These are phyloP conservation scores for Byssoonygena ceratinophila DNA, from an alignment of 2,329 filamentous ascomycete genomes.

Conservation along the genomic window DNA sequence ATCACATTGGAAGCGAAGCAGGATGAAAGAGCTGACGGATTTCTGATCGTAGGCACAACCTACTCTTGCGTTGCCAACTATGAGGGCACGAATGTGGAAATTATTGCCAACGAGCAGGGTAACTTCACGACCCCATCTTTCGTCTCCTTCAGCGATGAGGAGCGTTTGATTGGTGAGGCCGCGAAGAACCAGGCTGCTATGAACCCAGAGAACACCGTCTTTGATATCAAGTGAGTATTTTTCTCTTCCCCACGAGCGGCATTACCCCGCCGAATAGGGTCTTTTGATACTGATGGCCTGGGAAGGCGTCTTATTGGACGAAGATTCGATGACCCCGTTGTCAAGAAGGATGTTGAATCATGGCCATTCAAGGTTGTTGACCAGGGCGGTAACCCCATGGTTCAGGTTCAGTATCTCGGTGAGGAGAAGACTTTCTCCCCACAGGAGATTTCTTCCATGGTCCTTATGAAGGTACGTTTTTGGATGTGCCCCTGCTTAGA, in stretches of 20 bases:
- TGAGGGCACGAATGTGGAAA: conserved; percentile 98
- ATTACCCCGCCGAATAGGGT: neutral
- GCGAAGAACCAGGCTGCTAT: conserved; percentile 99
- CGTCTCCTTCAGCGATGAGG: conserved; percentile 97
- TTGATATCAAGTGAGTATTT: conserved; percentile 84
- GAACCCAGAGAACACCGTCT: conserved; percentile 97
- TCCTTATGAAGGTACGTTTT: conserved; percentile 75
- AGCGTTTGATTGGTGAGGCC: conserved; percentile 97
- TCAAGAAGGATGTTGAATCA: conserved; percentile 97
- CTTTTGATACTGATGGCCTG: conserved; percentile 4
- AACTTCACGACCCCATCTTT: conserved; percentile 98
- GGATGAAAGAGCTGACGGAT: conserved; percentile 18
- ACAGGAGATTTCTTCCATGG: conserved; percentile 98
- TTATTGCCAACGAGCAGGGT: conserved; percentile 99
- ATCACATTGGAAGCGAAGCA: neutral
- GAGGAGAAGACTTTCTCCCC: conserved; percentile 94
- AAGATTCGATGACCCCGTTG: conserved; percentile 84
- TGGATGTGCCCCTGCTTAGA: neutral
- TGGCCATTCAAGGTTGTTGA: conserved; percentile 99
- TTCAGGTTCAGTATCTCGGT: conserved; percentile 90
- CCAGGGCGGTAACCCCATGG: conserved; percentile 74
- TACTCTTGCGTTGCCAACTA: conserved; percentile 99
- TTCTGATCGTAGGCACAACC: conserved; percentile 63
- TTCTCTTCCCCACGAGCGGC: neutral
- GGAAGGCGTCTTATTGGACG: conserved; percentile 90